Percentiles rank a stretch among this genome's conserved stretches.
phyloP scores from a whole-genome alignment of 495 filamentous ascomycete genomes.

The Daldinia loculata region DNA sequence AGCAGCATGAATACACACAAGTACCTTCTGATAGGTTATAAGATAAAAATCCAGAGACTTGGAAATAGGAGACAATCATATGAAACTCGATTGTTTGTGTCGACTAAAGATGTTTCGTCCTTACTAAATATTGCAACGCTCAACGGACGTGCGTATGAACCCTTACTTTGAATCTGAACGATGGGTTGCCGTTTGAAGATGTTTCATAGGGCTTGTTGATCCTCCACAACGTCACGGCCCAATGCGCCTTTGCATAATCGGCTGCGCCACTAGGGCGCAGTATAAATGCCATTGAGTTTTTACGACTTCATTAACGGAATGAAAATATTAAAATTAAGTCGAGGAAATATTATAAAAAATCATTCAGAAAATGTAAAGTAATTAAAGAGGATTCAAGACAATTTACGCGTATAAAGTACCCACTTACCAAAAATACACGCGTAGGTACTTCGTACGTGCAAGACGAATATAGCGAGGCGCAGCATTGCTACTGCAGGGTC shows the following conservation, averaged over 20 bases:
- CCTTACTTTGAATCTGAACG: conserved; percentile 3
- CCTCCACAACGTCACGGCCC: conserved; percentile 13
- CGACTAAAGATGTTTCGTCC: background rate
- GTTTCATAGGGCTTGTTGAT: conserved; percentile 22
- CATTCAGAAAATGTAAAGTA: background rate
- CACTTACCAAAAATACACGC: conserved; percentile 22
- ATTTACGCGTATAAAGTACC: conserved; percentile 13
- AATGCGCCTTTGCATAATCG: background rate
- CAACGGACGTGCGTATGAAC: conserved; percentile 2
- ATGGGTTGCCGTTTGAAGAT: conserved; percentile 16
- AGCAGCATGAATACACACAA: background rate
- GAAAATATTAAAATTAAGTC: background rate
- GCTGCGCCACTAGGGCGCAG: conserved; percentile 9
- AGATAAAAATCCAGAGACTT: background rate
- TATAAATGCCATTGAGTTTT: background rate
- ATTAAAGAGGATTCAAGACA: background rate
- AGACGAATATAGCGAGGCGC: conserved; percentile 28
- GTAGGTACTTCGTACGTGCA: conserved; percentile 14
- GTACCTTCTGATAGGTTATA: background rate
- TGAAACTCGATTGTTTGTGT: background rate
- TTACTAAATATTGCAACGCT: background rate
- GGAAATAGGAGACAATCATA: background rate
- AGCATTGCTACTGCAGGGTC: conserved; percentile 15
- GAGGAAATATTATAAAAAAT: background rate
- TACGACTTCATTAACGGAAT: background rate